Conservation (phyloP, 352 stramenopile genomes). For the Globisporangium emineosum region DNA sequence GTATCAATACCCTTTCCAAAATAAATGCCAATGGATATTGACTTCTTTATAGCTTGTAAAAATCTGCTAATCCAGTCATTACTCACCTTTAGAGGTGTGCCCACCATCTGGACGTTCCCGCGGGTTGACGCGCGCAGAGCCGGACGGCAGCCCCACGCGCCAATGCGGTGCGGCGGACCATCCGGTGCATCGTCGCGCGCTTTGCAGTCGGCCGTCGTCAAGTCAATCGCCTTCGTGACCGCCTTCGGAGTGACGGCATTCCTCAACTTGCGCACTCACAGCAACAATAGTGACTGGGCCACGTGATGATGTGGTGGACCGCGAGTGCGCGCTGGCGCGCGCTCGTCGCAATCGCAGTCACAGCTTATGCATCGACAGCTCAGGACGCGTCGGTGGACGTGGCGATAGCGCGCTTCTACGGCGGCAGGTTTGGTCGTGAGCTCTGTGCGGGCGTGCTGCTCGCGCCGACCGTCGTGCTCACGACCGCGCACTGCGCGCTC, state of each 20-base stretch:
- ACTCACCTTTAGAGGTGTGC: background rate
- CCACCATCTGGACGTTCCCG: background rate
- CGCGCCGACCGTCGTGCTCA: slow-evolving; percentile 5
- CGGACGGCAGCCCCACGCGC: background rate
- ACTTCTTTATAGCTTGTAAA: background rate
- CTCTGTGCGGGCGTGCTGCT: slow-evolving; percentile 7
- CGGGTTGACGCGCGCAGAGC: background rate
- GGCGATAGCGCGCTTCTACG: slow-evolving; percentile 5
- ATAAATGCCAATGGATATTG: background rate
- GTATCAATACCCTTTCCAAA: background rate
- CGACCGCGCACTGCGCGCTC: slow-evolving; percentile 8
- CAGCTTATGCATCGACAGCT: background rate
- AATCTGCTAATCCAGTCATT: background rate
- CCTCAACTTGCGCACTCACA: background rate
- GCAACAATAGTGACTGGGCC: background rate
- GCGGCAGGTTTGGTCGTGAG: slow-evolving; percentile 5
- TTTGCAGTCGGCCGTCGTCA: background rate
- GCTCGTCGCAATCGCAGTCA: background rate
- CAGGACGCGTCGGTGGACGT: background rate
- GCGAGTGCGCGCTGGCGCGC: background rate
- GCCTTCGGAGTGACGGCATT: background rate
- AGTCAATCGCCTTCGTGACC: background rate
- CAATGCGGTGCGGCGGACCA: background rate
- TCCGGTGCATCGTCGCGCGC: background rate
- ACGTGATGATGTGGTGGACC: slow-evolving; percentile 1